These are phyloP conservation scores for Hypoxylon sp. DNA, from an alignment of 2,329 filamentous ascomycete species.

Conservation along the genomic window DNA sequence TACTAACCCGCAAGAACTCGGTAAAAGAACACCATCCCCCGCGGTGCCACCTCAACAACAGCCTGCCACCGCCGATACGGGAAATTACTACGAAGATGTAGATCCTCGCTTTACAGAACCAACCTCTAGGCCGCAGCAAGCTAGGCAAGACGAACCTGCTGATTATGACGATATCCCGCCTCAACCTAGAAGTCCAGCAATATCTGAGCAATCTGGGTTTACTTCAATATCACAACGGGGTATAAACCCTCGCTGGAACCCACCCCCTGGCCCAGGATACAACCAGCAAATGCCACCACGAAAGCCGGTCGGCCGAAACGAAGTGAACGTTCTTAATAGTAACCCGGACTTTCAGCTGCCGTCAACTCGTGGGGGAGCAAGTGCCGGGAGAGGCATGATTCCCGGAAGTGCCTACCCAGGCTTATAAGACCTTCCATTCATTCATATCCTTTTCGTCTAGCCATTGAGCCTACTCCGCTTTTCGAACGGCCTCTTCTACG, in stretches of 20 bases:
- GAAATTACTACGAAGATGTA: slow-evolving; percentile 90
- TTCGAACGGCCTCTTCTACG: slow-evolving; percentile 5
- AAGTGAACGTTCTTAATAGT: slow-evolving; percentile 80
- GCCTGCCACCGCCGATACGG: slow-evolving; percentile 48
- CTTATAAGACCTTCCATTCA: slow-evolving; percentile 41
- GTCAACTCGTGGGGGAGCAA: slow-evolving; percentile 54
- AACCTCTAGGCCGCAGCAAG: slow-evolving; percentile 43
- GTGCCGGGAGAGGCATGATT: slow-evolving; percentile 60
- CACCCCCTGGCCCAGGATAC: slow-evolving; percentile 63
- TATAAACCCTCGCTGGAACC: slow-evolving; percentile 89
- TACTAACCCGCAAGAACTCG: slow-evolving; percentile 56
- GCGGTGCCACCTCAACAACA: slow-evolving; percentile 49
- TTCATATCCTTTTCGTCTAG: slow-evolving; percentile 19
- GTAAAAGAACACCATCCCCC: slow-evolving; percentile 56
- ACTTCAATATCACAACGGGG: slow-evolving; percentile 91
- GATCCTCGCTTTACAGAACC: slow-evolving; percentile 84
- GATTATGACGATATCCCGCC: slow-evolving; percentile 74
- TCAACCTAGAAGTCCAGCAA: slow-evolving; percentile 77
- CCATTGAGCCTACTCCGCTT: not conserved
- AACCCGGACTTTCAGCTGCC: slow-evolving; percentile 91
- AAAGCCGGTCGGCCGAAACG: slow-evolving; percentile 67
- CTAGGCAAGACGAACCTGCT: slow-evolving; percentile 54
- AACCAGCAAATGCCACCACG: slow-evolving; percentile 62
- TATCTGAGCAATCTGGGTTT: slow-evolving; percentile 86
- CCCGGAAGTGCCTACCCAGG: slow-evolving; percentile 69